A percentile compares a stretch with the other conserved stretches of the same genome.
Conservation (phyloP, 202 grass and related monocot genomes). For the Schoenoplectus tabernaemontani region DNA sequence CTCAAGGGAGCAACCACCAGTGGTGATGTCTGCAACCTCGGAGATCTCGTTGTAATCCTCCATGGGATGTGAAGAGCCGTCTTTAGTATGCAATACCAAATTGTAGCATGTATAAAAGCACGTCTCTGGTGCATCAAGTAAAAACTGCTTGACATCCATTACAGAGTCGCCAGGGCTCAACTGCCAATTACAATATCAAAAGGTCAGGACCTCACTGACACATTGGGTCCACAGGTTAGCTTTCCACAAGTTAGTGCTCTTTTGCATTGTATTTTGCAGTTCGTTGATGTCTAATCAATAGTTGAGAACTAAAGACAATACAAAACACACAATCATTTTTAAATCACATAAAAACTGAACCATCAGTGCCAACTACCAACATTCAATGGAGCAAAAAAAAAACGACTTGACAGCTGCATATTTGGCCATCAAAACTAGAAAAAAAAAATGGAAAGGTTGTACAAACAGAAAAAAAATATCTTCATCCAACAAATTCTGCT, state of each 20-base stretch:
- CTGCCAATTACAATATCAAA: constrained; percentile 39
- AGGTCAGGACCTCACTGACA: neutral
- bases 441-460: neutral
- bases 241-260: neutral
- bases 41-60: constrained; percentile 99
- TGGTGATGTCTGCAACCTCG: constrained; percentile 85
- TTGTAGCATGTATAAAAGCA: constrained; percentile 97
- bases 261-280: neutral
- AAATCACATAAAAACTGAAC: too few species aligned
- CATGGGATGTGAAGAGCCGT: constrained; percentile 65
- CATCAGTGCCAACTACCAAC: too few species aligned
- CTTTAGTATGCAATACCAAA: constrained; percentile 78
- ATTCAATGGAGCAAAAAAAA: neutral
- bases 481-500: neutral
- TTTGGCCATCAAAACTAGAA: neutral
- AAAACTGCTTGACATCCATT: constrained; percentile 93
- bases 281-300: neutral
- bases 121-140: constrained; percentile 92
- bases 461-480: neutral
- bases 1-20: constrained; percentile 78
- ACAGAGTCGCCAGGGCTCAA: constrained; percentile 92
- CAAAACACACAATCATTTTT: neutral
- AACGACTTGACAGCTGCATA: neutral
- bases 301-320: neutral
- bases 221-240: neutral